Conservation (phyloP, 768 basidiomycete species). For the Suillus variegatus region DNA sequence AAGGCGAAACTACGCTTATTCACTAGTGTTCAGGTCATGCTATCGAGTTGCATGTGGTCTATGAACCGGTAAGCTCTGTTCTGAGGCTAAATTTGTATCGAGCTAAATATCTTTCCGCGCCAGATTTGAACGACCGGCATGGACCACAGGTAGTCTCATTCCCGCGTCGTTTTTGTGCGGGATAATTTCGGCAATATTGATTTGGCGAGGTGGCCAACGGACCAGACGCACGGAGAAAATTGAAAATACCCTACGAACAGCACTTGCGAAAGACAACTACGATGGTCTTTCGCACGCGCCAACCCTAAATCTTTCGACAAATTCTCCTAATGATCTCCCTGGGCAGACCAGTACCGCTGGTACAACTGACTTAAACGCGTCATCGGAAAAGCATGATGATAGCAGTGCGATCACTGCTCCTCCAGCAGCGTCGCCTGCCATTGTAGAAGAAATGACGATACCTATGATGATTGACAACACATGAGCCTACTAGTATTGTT, state of each 20-base stretch:
- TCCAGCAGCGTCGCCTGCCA: neutral
- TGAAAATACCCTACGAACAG: constrained; percentile 54
- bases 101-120: neutral
- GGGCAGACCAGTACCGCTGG: neutral
- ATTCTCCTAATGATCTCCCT: neutral
- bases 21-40: constrained; percentile 43
- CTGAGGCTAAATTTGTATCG: constrained; percentile 1
- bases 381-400: neutral
- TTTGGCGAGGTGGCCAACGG: constrained; percentile 70
- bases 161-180: constrained; percentile 76
- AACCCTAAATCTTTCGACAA: neutral
- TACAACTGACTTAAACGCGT: neutral
- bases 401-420: too few species aligned
- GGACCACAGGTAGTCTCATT: constrained; percentile 70
- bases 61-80: constrained; percentile 52
- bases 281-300: neutral
- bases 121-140: constrained; percentile 65
- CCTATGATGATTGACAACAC: neutral
- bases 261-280: constrained; percentile 36
- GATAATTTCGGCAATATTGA: constrained; percentile 69
- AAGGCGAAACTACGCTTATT: constrained; percentile 9
- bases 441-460: neutral
- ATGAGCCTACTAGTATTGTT: neutral
- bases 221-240: constrained; percentile 71
- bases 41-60: constrained; percentile 83